Conservation (phyloP, 2,329 filamentous ascomycete species). For the Zasmidium angulare region DNA sequence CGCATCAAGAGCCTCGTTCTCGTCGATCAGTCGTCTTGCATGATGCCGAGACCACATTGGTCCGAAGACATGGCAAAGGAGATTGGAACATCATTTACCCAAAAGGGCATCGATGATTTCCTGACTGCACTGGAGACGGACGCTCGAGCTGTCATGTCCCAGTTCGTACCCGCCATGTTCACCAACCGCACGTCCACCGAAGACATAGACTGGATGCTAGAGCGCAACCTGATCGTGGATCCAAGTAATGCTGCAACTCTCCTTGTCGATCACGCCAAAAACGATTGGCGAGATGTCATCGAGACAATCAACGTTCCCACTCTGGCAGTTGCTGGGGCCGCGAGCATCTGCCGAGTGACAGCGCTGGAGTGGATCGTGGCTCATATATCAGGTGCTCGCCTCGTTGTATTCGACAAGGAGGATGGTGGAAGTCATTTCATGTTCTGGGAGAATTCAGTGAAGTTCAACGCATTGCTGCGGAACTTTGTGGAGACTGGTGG, state of each 20-base stretch:
- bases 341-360: neutral
- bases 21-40: neutral
- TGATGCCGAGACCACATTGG: neutral
- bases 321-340: neutral
- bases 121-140: neutral
- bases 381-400: neutral
- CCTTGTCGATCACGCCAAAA: neutral
- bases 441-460: neutral
- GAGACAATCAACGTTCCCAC: neutral
- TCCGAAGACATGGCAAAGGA: neutral
- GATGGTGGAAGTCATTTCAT: constrained; percentile 1
- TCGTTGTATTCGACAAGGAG: neutral
- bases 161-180: neutral
- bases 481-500: neutral
- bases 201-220: neutral
- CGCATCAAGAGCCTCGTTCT: neutral
- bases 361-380: neutral
- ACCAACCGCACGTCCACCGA: neutral
- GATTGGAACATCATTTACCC: neutral
- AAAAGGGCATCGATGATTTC: neutral
- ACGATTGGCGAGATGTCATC: neutral
- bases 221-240: neutral
- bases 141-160: neutral
- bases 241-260: neutral
- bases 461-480: neutral